These are phyloP conservation scores for Chaetomiaceae sp. DNA, from an alignment of 2,329 filamentous ascomycete genomes.

Conservation along the genomic window DNA sequence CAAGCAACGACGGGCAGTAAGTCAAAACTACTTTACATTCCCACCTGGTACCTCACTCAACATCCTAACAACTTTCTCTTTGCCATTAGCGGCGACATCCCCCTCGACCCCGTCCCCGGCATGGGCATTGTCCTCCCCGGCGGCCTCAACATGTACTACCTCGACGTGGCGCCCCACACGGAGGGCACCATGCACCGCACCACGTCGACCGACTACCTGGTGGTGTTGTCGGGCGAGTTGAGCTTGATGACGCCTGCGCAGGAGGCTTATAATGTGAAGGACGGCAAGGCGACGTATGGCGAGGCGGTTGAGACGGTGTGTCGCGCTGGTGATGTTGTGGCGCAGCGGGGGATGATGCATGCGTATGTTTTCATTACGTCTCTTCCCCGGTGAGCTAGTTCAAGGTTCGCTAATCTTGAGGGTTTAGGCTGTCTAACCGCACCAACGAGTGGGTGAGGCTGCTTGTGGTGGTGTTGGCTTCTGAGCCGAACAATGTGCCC, in stretches of 20 bases:
- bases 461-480: slow-evolving; percentile 5
- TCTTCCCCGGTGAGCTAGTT: too few species aligned
- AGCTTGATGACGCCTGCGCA: neutral
- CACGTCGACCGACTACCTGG: slow-evolving; percentile 6
- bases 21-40: neutral
- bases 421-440: neutral
- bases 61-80: neutral
- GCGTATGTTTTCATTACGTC: neutral
- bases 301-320: slow-evolving; percentile 4
- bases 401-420: neutral
- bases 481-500: slow-evolving; percentile 3
- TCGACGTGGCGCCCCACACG: slow-evolving; percentile 4
- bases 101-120: slow-evolving; percentile 3
- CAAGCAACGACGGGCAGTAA: slow-evolving; percentile 6
- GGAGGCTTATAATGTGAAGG: neutral
- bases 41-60: neutral
- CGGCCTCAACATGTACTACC: slow-evolving; percentile 11
- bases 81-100: neutral
- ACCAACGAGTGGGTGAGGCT: slow-evolving; percentile 6
- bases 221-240: slow-evolving; percentile 1
- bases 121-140: slow-evolving; percentile 8
- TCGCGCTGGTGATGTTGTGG: neutral
- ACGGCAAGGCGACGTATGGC: neutral
- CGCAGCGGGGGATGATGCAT: slow-evolving; percentile 5
- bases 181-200: slow-evolving; percentile 9